These are phyloP conservation scores for Venturiaceae sp. DNA, from an alignment of 2,329 filamentous ascomycete genomes.

Conservation along the genomic window DNA sequence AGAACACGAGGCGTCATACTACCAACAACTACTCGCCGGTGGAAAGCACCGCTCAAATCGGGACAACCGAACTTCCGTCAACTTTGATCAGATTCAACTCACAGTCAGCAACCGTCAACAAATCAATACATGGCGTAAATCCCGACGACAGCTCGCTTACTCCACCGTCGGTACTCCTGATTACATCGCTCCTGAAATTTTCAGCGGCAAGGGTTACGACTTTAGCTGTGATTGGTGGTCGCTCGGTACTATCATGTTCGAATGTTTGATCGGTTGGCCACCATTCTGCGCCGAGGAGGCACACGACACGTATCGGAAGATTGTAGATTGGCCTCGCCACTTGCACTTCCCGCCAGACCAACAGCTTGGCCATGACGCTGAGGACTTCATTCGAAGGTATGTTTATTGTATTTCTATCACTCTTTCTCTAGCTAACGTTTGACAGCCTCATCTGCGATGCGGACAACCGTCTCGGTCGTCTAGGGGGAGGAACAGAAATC, in stretches of 20 bases:
- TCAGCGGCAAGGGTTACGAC: slow-evolving; percentile 90
- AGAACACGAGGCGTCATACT: slow-evolving; percentile 96
- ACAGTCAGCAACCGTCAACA: slow-evolving; percentile 96
- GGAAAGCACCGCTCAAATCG: slow-evolving; percentile 32
- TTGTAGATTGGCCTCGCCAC: slow-evolving; percentile 94
- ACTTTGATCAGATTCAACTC: slow-evolving; percentile 94
- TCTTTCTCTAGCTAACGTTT: slow-evolving; percentile 9
- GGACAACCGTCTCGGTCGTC: slow-evolving; percentile 78
- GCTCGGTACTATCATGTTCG: slow-evolving; percentile 98
- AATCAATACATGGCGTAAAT: slow-evolving; percentile 98
- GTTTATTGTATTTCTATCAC: slow-evolving; percentile 18
- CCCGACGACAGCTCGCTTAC: slow-evolving; percentile 90
- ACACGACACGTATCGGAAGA: slow-evolving; percentile 97
- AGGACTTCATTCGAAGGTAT: slow-evolving; percentile 85
- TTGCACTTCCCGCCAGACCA: slow-evolving; percentile 96
- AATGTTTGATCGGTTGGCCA: slow-evolving; percentile 96
- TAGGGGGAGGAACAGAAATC: slow-evolving; percentile 79
- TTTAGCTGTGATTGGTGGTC: slow-evolving; percentile 99
- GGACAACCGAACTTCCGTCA: slow-evolving; percentile 80
- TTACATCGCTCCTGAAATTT: slow-evolving; percentile 98
- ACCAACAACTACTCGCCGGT: slow-evolving; percentile 87
- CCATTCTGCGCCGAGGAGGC: slow-evolving; percentile 98
- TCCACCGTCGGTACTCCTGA: slow-evolving; percentile 97
- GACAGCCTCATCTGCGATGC: slow-evolving; percentile 83
- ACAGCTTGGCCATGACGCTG: slow-evolving; percentile 76